Base-by-base conservation (phyloP, 805 yeast species). In the Deakozyma indianensis region DNA sequence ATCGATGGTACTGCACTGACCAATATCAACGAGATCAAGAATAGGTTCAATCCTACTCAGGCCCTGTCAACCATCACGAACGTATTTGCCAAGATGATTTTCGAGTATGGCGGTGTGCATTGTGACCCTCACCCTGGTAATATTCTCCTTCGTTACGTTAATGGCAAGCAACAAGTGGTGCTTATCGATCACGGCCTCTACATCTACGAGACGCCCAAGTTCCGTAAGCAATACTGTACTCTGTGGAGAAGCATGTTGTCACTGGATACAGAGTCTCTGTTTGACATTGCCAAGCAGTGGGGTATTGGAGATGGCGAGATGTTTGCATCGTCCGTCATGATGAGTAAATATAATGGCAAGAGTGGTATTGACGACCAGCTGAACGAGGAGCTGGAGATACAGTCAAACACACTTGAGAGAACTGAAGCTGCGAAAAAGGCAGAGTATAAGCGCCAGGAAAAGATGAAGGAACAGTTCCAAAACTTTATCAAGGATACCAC, bases 91-190 rank as follows among this genome's bases (percentile, higher is more conserved):
- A 67, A 70, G 49, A 83, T 77, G 61, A 73, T 78, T 16, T 81
- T 78, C 57, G 61, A 67, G 24, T 80, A 80, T 73, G 86, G 85
- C 3, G 65, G 74, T 25, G 76, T 80, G 16, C 87, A 80, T 56
- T 74, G 83, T 45, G 88, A 80, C 56, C 84, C 90, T 11, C 94
- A 83, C 54, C 92, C 92, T 1, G 94, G 94, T 3, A 83, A 83
- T 57, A 60, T 83, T 51, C 56, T 83, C 46, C 75, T 78, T 3
- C 63, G 87, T 32, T 51, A 55, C 32, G 45, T 51, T 23, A 42
- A 35, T 21, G 47, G 49, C n/a, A 40, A 44, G 18, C 55, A 58
- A 49, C 63, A 81, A 54, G 62, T 81, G 29, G 86, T 83, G 23
- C 64, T 83, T 43, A 60, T 83, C 41, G 94, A 83, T 57, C 90